A percentile compares a stretch with the other conserved stretches of the same genome.
Conservation (phyloP, 2,329 filamentous ascomycete species). For the Canariomyces notabilis region DNA sequence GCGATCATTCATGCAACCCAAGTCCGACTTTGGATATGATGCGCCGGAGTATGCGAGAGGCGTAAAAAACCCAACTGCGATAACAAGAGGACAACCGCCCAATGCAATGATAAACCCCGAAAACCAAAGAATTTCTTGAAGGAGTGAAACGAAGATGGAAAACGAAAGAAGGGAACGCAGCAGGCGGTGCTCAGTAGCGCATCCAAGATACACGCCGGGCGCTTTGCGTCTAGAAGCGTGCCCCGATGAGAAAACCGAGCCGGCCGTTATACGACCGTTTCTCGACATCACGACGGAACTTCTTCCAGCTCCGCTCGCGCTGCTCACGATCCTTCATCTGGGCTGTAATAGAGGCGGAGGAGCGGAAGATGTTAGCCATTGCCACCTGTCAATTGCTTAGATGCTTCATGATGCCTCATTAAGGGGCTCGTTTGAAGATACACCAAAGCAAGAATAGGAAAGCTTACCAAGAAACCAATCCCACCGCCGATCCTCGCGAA, state of each 20-base stretch:
- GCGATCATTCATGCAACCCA: not conserved
- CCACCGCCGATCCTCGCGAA: constrained; percentile 55
- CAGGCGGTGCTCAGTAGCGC: too few species aligned
- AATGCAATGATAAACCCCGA: constrained; percentile 10
- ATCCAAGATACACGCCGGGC: constrained; percentile 13
- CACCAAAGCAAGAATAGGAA: not conserved
- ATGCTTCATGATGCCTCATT: too few species aligned
- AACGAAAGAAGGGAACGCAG: constrained; percentile 10
- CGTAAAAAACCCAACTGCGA: not conserved
- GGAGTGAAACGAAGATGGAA: constrained; percentile 1
- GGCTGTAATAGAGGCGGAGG: constrained; percentile 31
- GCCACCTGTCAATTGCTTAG: not conserved
- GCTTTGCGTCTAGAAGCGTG: constrained; percentile 7
- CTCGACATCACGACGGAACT: constrained; percentile 19
- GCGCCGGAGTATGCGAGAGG: not conserved
- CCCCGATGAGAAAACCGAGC: constrained; percentile 16
- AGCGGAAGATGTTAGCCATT: not conserved
- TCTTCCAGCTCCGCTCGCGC: constrained; percentile 44
- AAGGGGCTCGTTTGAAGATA: not conserved
- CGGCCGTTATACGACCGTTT: constrained; percentile 13
- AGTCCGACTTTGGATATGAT: not conserved
- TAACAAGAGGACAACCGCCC: not conserved
- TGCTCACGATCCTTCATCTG: constrained; percentile 48
- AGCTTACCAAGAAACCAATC: constrained; percentile 55
- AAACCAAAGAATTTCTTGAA: not conserved